phyloP scores from a whole-genome alignment of 805 yeast genomes.

The Metschnikowia aberdeeniae region DNA sequence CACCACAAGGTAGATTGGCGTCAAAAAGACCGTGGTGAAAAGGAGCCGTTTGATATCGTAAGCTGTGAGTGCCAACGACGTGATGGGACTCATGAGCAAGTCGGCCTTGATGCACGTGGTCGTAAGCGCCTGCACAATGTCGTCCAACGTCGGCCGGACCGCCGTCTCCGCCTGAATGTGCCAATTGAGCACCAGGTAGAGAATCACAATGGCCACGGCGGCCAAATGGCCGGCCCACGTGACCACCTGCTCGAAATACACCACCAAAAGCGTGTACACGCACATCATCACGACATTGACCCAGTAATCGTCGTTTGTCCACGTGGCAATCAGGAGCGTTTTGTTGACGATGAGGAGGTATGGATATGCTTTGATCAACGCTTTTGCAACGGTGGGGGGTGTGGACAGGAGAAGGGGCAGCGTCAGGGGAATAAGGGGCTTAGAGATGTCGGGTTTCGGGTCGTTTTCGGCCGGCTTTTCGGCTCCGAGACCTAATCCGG shows the following conservation, averaged over 20 bases:
- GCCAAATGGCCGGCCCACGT: slow-evolving; percentile 81
- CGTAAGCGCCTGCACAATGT: slow-evolving; percentile 72
- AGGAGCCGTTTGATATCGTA: slow-evolving; percentile 76
- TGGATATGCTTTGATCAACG: slow-evolving; percentile 80
- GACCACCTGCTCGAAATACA: slow-evolving; percentile 76
- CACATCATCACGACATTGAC: slow-evolving; percentile 59
- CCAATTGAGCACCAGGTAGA: slow-evolving; percentile 56
- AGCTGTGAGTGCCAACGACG: slow-evolving; percentile 65
- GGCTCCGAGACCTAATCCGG: slow-evolving; percentile 1
- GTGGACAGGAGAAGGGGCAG: slow-evolving; percentile 85
- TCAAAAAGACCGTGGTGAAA: slow-evolving; percentile 77
- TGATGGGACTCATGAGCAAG: slow-evolving; percentile 73
- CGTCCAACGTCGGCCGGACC: slow-evolving; percentile 78
- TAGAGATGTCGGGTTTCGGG: background rate
- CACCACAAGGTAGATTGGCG: slow-evolving; percentile 76
- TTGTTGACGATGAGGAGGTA: slow-evolving; percentile 72
- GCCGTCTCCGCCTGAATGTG: slow-evolving; percentile 56
- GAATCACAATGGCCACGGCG: slow-evolving; percentile 55
- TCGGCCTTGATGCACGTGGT: slow-evolving; percentile 74
- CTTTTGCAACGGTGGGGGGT: slow-evolving; percentile 86
- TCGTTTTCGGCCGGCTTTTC: background rate
- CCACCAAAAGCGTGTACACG: slow-evolving; percentile 51
- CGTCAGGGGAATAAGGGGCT: slow-evolving; percentile 42
- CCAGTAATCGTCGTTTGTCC: slow-evolving; percentile 89
- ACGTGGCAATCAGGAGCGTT: slow-evolving; percentile 68